A percentile compares a stretch with the other conserved stretches of the same genome.
These are phyloP conservation scores for Coniferiporia sulphurascens DNA, from an alignment of 1,284 basidiomycete species.

Conservation along the genomic window DNA sequence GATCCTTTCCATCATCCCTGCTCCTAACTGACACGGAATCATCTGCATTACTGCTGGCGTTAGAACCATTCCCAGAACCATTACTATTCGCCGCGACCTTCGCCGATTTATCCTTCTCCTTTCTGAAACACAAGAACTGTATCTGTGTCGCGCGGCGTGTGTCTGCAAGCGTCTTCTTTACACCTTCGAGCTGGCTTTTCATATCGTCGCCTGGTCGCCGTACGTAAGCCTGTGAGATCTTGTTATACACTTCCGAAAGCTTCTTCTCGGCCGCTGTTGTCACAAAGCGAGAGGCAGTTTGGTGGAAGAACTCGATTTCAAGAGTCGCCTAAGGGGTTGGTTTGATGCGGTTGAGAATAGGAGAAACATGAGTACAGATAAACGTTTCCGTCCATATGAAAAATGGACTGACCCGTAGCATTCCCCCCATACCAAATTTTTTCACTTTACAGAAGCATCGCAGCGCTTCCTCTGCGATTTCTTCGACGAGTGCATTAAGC, in stretches of 20 bases:
- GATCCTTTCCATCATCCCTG: conserved; percentile 8
- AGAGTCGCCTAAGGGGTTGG: conserved; percentile 72
- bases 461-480: conserved; percentile 78
- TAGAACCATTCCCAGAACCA: background rate
- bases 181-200: conserved; percentile 83
- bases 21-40: background rate
- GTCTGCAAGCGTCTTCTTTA: conserved; percentile 86
- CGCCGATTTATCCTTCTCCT: conserved; percentile 40
- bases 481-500: conserved; percentile 79
- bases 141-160: conserved; percentile 88
- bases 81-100: background rate
- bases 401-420: conserved; percentile 74
- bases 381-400: background rate
- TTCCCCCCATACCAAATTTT: conserved; percentile 95
- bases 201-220: conserved; percentile 76
- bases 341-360: no score
- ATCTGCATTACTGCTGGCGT: background rate
- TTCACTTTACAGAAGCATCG: conserved; percentile 82
- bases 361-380: background rate
- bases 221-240: conserved; percentile 88
- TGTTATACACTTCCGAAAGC: conserved; percentile 88
- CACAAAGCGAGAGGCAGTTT: conserved; percentile 87
- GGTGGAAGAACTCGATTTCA: conserved; percentile 98
- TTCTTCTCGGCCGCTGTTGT: conserved; percentile 75
- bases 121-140: conserved; percentile 89